Base-by-base conservation (phyloP, 495 filamentous ascomycete species). In the Neurospora terricola region DNA sequence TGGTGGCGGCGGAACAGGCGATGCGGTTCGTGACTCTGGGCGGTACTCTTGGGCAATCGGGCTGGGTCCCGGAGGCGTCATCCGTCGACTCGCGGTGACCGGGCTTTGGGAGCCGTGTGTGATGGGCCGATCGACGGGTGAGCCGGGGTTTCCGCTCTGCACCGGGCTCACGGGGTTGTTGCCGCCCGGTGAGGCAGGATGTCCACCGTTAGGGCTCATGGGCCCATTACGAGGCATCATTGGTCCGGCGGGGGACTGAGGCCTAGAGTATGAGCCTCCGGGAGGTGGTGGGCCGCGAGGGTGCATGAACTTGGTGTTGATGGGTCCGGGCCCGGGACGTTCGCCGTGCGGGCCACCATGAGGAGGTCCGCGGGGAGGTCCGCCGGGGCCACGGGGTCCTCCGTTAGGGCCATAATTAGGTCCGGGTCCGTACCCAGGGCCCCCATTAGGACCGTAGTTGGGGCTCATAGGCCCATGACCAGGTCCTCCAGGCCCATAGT, bases 41-140 rank as follows among this genome's bases (percentile, higher is more conserved):
- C 75, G 76, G 38, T 81, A 76, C 68, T 84, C 83, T 27, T 86
- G 86, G 70, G 87, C 87, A 85, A 89, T 87, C 5, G 88, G 88
- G 79, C 91, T 92, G 9, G 87, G 86, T 38, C 88, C 87, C 1
- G 87, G 85, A 68, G 88, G 87, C 69, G 81, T 86, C 59, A 82
- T 80, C 59, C 88, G 79, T 76, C 84, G 83, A 27, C 79, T 83
- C 71, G 76, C 70, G 72, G 71, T 73, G 45, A 73, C 79, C 54
- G 81, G 76, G 73, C 80, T 75, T 76, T 84, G 80, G 1, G 82
- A 75, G 48, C 79, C 77, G 36, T 21, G 70, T 68, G 39, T 73
- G 70, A n/a, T 72, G 11, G 23, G 23, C 1, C 54, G 27, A 12
- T 66, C 54, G 2, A 66, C 54, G 7, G 54, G 54, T 7, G 54